Evolutionary conservation across 192 early-diverging fungal species (phyloP), one percentile per base, ranked within the genome.

Genomic region (Umbelopsis isabellina): DNA sequence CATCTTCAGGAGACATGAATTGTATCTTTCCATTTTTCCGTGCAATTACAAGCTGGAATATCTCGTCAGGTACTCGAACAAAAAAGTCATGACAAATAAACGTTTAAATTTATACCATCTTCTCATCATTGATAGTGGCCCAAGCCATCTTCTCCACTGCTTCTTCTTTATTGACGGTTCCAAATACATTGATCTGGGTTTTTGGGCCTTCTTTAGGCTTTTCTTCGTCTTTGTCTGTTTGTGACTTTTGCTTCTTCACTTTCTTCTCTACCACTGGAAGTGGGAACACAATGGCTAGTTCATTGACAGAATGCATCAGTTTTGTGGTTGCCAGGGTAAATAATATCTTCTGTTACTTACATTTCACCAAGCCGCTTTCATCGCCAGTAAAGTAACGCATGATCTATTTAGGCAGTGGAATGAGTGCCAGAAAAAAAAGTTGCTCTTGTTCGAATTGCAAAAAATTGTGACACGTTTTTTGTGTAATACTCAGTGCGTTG

Each of bases 1-100:
- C 81, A 12, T 70, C 75, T 16, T 83, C 75, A 49, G 82, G 78
- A 47, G 79, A 73, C 52, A 83, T 45, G 48, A 86, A 72, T 20
- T 86, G 65, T 35, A 88, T 73, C n/a, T 70, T 65, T 11, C 86
- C 86, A 73, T 75, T 82, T 68, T 85, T 81, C 41, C 86, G 77
- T 21, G 85, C 86, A n/a, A 85, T 77, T 11, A 83, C 70, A 23
- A 88, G 47, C 76, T 86, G 48, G 15, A 50, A 18, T n/a, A 22
- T 20, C 4, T 1, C 22, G 11, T 52, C 51, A 47, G 51, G 49
- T 15, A 13, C 21, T 15, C 11, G 49, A 33, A 23, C 22, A 50
- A 7, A 6, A 21, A 18, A 21, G 27, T 21, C 5, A 20, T 55
- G 21, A 11, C 25, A 8, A 16, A 16, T 12, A 30, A 61, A 35